phyloP scores from a whole-genome alignment of 2,329 filamentous ascomycete species.

The Aspergillus pseudotamarii region DNA sequence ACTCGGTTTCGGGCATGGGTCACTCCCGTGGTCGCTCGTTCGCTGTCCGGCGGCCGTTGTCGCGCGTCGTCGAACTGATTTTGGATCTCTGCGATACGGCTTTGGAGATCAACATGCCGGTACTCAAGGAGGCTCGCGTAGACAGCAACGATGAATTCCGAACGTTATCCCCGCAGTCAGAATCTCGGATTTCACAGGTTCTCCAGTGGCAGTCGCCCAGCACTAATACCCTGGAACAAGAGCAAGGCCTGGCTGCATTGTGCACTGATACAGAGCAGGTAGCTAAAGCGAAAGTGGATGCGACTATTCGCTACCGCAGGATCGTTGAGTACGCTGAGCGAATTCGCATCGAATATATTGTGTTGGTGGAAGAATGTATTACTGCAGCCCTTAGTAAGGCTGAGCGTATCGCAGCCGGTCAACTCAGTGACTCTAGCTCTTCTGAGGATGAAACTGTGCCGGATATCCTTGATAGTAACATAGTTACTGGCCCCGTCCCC shows the following conservation, averaged over 20 bases:
- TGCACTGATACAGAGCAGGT: slow-evolving; percentile 86
- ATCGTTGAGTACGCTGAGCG: slow-evolving; percentile 96
- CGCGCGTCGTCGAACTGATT: slow-evolving; percentile 90
- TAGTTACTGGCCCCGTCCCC: slow-evolving; percentile 12
- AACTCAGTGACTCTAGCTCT: slow-evolving; percentile 75
- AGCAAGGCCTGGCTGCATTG: slow-evolving; percentile 84
- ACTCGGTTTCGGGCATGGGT: slow-evolving; percentile 68
- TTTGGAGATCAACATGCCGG: slow-evolving; percentile 89
- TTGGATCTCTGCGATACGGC: slow-evolving; percentile 95
- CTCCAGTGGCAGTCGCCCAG: slow-evolving; percentile 96
- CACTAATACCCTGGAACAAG: slow-evolving; percentile 86
- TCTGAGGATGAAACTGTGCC: slow-evolving; percentile 58
- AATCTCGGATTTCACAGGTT: slow-evolving; percentile 91
- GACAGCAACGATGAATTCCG: slow-evolving; percentile 73
- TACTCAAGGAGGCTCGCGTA: slow-evolving; percentile 79
- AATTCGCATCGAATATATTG: slow-evolving; percentile 89
- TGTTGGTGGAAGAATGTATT: slow-evolving; percentile 93
- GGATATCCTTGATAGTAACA: slow-evolving; percentile 27
- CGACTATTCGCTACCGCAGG: slow-evolving; percentile 84
- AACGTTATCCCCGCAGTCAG: slow-evolving; percentile 93
- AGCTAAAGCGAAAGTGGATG: slow-evolving; percentile 86
- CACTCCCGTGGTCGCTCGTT: slow-evolving; percentile 84
- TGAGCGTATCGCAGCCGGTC: slow-evolving; percentile 80
- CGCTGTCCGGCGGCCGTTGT: slow-evolving; percentile 83
- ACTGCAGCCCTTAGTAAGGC: slow-evolving; percentile 89